Base-by-base conservation (phyloP, 352 stramenopile species). In the Pythium oligandrum region DNA sequence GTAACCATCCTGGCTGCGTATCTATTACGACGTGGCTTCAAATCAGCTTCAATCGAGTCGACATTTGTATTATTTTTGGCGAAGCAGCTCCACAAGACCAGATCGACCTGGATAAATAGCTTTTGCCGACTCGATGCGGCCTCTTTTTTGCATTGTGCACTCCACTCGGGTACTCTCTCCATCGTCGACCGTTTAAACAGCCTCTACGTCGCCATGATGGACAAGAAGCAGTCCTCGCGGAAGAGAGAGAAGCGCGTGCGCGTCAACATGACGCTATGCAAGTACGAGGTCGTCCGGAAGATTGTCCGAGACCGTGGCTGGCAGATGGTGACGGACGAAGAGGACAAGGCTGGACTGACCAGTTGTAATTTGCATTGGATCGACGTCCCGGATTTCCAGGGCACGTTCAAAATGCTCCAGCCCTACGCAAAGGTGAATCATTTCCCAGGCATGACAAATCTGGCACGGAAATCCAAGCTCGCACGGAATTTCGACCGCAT, bases 391-490 rank as follows among this genome's bases (percentile, higher is more conserved):
- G 88, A 93, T 53, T 96, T 98, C 55, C 64, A 90, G 26, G 78
- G 85, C 42, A 92, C 86, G 44, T 97, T 98, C 63, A 83, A 87
- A 39, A 68, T 75, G 12, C 64, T 98, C 32, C 66, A 94, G 66
- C 88, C 88, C 40, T 98, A 94, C 71, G 92, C 98, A 51, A 90
- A 91, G 34, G 88, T 97, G 50, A 98, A 98, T 64, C 95, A 98
- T 59, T 98, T 98, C 53, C 93, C 93, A 33, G 95, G 93, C 11
- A 98, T 98, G 93, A 93, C 78, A 12, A 89, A 96, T 53, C 65
- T 99, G 10, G 93, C 93, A 17, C 86, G 96, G 33, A 99, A 99
- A 67, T 96, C 87, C 43, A 90, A 96, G 33, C 71, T 99, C 44
- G 93, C 95, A 6, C 88, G 96, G 56, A 98, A 97, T 68, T 90